Percentiles rank a stretch among this genome's conserved stretches.
Conservation (phyloP, 768 basidiomycete genomes). For the Mycena chlorophos region DNA sequence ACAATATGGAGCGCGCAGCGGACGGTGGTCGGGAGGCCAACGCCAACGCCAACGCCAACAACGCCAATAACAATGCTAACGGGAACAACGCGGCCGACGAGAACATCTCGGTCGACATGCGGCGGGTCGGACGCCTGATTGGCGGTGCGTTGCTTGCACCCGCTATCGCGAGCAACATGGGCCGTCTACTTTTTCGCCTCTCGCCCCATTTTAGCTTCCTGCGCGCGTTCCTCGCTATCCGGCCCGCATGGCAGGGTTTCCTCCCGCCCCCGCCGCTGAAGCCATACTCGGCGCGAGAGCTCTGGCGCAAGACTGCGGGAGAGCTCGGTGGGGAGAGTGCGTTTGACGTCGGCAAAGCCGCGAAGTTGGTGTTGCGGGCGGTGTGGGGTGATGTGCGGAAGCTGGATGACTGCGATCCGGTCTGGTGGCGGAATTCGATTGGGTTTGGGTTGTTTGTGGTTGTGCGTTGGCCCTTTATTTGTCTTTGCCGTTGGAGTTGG, state of each 20-base stretch:
- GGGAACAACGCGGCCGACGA: constrained; percentile 30
- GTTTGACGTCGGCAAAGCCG: constrained; percentile 27
- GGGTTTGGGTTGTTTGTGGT: constrained; percentile 34
- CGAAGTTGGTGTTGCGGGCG: constrained; percentile 44
- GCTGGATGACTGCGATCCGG: constrained; percentile 72
- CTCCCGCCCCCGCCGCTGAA: constrained; percentile 25
- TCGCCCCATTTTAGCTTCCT: background rate
- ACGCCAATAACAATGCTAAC: constrained; percentile 25
- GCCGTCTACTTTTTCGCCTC: constrained; percentile 23
- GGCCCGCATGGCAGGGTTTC: constrained; percentile 16
- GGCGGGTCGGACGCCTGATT: constrained; percentile 66
- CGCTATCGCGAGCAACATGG: constrained; percentile 66
- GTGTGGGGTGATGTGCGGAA: constrained; percentile 56
- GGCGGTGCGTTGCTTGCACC: constrained; percentile 73
- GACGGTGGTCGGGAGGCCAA: constrained; percentile 19
- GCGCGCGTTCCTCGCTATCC: constrained; percentile 39
- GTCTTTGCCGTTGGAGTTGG: background rate
- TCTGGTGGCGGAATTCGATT: constrained; percentile 76
- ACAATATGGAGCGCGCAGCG: constrained; percentile 20
- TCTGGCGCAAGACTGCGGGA: constrained; percentile 19
- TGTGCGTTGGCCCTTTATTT: background rate
- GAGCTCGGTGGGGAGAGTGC: constrained; percentile 8
- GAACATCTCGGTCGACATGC: constrained; percentile 48
- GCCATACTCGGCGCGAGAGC: constrained; percentile 15
- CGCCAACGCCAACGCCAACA: constrained; percentile 24